Conservation (phyloP, 1,139 yeast species). For the Blastobotrys arbuscula region DNA sequence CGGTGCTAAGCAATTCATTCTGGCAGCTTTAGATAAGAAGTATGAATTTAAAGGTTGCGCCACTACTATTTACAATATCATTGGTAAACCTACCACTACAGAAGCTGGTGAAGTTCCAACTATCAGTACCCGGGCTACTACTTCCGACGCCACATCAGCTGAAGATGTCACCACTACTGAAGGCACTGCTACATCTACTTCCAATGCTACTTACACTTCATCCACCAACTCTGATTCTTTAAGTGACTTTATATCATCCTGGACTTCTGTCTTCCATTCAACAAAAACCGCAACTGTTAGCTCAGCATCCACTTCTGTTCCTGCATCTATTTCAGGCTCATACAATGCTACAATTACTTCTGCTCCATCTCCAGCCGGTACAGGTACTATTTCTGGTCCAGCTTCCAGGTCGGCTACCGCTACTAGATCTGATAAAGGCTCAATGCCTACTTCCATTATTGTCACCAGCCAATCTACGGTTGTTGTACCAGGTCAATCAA, state of each 20-base stretch:
- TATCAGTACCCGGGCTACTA: not conserved
- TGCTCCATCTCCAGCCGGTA: slow-evolving; percentile 19
- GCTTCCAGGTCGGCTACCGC: slow-evolving; percentile 10
- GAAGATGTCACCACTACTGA: not conserved
- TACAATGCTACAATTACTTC: slow-evolving; percentile 17
- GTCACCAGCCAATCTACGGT: not conserved
- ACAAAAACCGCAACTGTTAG: not conserved
- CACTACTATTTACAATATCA: not conserved
- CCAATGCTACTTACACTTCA: not conserved
- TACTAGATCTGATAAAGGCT: not conserved
- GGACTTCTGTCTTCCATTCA: too few species aligned
- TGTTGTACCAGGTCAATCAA: not conserved
- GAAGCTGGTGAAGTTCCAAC: not conserved
- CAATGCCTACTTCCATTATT: not conserved
- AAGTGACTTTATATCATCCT: not conserved
- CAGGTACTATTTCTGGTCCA: slow-evolving; percentile 23
- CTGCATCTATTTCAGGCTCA: not conserved
- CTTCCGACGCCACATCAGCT: not conserved
- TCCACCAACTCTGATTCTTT: not conserved
- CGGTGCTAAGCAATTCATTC: not conserved
- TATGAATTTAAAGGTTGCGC: not conserved
- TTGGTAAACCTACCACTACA: not conserved
- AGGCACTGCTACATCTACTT: not conserved
- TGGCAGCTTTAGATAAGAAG: slow-evolving; percentile 1
- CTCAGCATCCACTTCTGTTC: not conserved